A percentile compares a stretch with the other conserved stretches of the same genome.
phyloP scores from a whole-genome alignment of 2,329 filamentous ascomycete species.

The Cytospora chrysosperma region DNA sequence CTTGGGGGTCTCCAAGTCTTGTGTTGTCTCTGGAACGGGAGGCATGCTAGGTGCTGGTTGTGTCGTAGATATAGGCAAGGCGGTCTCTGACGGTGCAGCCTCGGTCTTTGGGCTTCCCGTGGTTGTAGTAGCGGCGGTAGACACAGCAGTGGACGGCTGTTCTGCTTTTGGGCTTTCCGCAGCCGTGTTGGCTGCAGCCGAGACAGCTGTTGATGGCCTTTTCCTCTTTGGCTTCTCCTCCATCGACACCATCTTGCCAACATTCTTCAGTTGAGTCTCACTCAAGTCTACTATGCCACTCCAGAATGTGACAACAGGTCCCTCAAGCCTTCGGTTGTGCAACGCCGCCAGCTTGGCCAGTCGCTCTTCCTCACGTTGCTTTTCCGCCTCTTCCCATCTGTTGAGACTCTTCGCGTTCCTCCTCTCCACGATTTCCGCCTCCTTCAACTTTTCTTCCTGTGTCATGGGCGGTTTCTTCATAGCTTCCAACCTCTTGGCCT shows the following conservation, averaged over 20 bases:
- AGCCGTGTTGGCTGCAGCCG: slow-evolving; percentile 29
- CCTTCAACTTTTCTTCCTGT: slow-evolving; percentile 78
- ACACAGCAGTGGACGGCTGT: slow-evolving; percentile 17
- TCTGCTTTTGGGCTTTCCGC: slow-evolving; percentile 32
- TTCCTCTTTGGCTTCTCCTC: slow-evolving; percentile 59
- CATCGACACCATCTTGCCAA: slow-evolving; percentile 64
- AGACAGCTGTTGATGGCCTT: slow-evolving; percentile 39
- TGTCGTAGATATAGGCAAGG: slow-evolving; percentile 19
- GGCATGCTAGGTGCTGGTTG: slow-evolving; percentile 7
- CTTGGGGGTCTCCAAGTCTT: slow-evolving; percentile 23
- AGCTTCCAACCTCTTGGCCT: slow-evolving; percentile 69
- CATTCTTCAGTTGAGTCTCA: slow-evolving; percentile 69
- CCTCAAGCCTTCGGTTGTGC: slow-evolving; percentile 81
- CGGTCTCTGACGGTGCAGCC: slow-evolving; percentile 22
- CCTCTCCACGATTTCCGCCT: slow-evolving; percentile 80
- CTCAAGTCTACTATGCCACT: slow-evolving; percentile 86
- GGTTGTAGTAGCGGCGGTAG: slow-evolving; percentile 6
- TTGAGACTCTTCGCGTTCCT: slow-evolving; percentile 88
- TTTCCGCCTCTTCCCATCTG: slow-evolving; percentile 91
- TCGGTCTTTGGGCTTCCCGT: slow-evolving; percentile 23
- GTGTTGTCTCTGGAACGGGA: not conserved
- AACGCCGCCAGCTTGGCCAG: slow-evolving; percentile 81
- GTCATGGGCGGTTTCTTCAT: slow-evolving; percentile 79
- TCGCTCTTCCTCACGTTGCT: slow-evolving; percentile 80
- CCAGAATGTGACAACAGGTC: slow-evolving; percentile 88